These are phyloP conservation scores for Xerocomus tenax DNA, from an alignment of 1,284 basidiomycete species.

Conservation along the genomic window DNA sequence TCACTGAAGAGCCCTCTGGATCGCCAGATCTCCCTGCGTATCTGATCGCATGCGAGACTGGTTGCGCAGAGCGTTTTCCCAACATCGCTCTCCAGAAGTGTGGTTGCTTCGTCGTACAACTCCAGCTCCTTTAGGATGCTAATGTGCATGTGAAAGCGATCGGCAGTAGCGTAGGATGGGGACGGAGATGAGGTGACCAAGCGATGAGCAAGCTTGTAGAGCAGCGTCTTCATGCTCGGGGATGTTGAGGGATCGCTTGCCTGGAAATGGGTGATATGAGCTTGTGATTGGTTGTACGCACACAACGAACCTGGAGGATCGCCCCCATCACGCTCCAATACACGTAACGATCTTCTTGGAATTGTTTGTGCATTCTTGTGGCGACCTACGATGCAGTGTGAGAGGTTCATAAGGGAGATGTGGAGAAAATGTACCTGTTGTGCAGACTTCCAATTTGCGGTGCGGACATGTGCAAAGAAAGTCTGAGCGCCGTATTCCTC, in stretches of 20 bases:
- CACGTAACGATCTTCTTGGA: slow-evolving; percentile 68
- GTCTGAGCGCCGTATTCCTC: slow-evolving; percentile 76
- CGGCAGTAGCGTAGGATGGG: slow-evolving; percentile 55
- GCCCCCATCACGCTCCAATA: slow-evolving; percentile 79
- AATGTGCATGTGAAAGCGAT: slow-evolving; percentile 70
- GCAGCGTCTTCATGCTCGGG: slow-evolving; percentile 51
- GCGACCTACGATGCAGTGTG: slow-evolving; percentile 42
- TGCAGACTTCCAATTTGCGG: slow-evolving; percentile 70
- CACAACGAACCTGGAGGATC: slow-evolving; percentile 56
- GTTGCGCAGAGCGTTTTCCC: slow-evolving; percentile 59
- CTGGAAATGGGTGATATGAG: slow-evolving; percentile 32
- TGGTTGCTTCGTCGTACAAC: slow-evolving; percentile 60
- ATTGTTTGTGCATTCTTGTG: slow-evolving; percentile 70
- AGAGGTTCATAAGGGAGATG: slow-evolving; percentile 1
- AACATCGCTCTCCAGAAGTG: slow-evolving; percentile 58
- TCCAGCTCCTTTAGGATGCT: slow-evolving; percentile 61
- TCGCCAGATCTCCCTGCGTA: slow-evolving; percentile 62
- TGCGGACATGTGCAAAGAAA: slow-evolving; percentile 73
- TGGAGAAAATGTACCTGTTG: slow-evolving; percentile 49
- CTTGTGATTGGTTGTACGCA: slow-evolving; percentile 1
- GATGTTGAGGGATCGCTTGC: slow-evolving; percentile 57
- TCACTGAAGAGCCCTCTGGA: slow-evolving; percentile 46
- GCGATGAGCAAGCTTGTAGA: slow-evolving; percentile 65
- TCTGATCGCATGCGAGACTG: slow-evolving; percentile 66
- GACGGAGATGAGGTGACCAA: slow-evolving; percentile 53